A percentile compares a stretch with the other conserved stretches of the same genome.
These are phyloP conservation scores for Venturia asperata DNA, from an alignment of 2,329 filamentous ascomycete genomes.

Conservation along the genomic window DNA sequence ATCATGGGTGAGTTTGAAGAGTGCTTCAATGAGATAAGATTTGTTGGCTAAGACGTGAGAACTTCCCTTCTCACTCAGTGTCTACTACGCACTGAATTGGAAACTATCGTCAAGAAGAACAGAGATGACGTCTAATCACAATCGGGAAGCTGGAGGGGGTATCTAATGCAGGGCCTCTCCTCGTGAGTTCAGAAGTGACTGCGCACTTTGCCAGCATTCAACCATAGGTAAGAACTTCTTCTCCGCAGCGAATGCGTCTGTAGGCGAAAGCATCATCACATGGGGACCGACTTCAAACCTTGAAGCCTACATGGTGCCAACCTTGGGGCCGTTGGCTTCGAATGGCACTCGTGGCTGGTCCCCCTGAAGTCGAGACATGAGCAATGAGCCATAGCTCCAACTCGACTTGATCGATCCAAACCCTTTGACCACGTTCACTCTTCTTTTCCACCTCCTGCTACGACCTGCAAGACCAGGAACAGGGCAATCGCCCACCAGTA, in stretches of 20 bases:
- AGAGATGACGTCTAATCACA: background rate
- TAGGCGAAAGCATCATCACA: background rate
- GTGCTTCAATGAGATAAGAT: background rate
- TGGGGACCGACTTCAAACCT: background rate
- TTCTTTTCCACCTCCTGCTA: constrained; percentile 34
- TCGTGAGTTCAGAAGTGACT: background rate
- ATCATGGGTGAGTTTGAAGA: background rate
- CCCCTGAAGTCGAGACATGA: background rate
- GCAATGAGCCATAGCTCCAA: background rate
- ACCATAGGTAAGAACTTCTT: background rate
- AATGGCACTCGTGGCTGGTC: background rate
- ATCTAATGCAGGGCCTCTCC: background rate
- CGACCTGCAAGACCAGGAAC: constrained; percentile 42
- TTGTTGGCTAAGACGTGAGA: background rate
- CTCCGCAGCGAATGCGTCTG: background rate
- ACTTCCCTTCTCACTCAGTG: background rate
- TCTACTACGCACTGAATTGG: background rate
- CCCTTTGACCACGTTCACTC: constrained; percentile 18
- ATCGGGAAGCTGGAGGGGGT: background rate
- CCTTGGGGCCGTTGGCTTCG: background rate
- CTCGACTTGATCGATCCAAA: background rate
- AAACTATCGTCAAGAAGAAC: background rate
- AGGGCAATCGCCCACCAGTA: constrained; percentile 46
- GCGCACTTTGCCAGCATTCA: background rate
- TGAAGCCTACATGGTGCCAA: background rate